Evolutionary conservation across 495 filamentous ascomycete genomes (phyloP), one percentile per base, ranked within the genome.

Genomic region (Tuber microsphaerosporum): DNA sequence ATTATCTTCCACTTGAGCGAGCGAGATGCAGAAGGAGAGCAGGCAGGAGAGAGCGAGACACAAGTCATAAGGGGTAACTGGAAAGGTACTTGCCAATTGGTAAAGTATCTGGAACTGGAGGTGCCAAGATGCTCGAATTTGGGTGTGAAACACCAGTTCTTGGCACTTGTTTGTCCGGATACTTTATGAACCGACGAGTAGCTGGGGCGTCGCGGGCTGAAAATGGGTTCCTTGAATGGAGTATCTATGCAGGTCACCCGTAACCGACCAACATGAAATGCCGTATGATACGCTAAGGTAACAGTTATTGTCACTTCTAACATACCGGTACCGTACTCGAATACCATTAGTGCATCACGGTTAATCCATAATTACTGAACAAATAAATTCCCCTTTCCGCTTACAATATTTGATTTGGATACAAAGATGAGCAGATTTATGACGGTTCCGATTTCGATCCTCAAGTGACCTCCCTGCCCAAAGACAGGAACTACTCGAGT

Each of bases 11-110:
- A 39, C 19, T 26, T 43, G 37, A 56, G 39, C 72, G 45, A 73
- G 46, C 31, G 61, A 76, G 68, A 45, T 51, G 22, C 45, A 45
- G 65, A 72, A 41, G n/a, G 37, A 71, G 46, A 14, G 31, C 19
- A 46, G 69, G 45, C 43, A 39, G 14, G 65, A 65, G 46, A 22
- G 69, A 51, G 43, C 48, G 39, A 42, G 76, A 72, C 72, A 65
- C 46, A 72, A 37, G 75, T 45, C 42, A 39, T 39, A 76, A 73
- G 70, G 48, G 69, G 73, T 45, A 65, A 44, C 34, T 43, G 10
- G 45, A 44, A 20, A 26, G 70, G 56, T 65, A 34, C 51, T n/a
- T 26, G 51, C 51, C 22, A 14, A 5, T 61, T n/a, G 22, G n/a
- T 2, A 61, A 61, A 61, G 51, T 61, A 26, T 61, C 22, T n/a